Base-by-base conservation (phyloP, 73 alveolate species). In the Stentor roeselii region DNA sequence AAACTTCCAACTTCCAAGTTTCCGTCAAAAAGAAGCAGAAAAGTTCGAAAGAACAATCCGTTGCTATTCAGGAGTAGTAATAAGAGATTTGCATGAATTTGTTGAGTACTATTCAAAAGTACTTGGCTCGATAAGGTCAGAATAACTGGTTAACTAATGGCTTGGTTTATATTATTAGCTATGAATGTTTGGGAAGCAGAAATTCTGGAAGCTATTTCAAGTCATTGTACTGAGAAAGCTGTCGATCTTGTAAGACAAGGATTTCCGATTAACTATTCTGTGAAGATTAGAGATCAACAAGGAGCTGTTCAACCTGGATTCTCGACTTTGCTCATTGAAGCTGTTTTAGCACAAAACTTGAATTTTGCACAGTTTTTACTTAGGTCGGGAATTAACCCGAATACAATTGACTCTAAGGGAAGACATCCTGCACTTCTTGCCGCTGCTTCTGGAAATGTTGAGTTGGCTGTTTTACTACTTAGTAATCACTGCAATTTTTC, bases 351-450 rank as follows among this genome's bases (percentile, higher is more conserved):
- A 11, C 6, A 50, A 6, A 6, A 11, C 21, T 21, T 11, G 21
- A 21, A 50, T 50, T 50, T 50, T 11, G 6, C 30, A 11, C 30
- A 21, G 6, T 50, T 50, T 50, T 34, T 67, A 67, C 11, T 67
- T 27, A 11, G 27, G 0, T 32, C 37, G 0, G 80, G 80, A 40
- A 32, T 32, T 21, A 15, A n/a, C 27, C 15, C 34, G 34, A 67
- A 67, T 67, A 32, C 80, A 21, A 34, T 67, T 67, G 80, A 67
- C 34, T 67, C 80, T 67, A 14, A 30, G 21, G 80, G 80, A 21
- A 21, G 80, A 0, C 37, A 21, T 21, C 41, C 80, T 27, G 37
- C 34, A 14, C 80, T 30, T 67, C 27, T 67, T 30, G 80, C 80
- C 21, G n/a, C 80, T 1, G 37, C 37, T 21, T 15, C 14, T 67